A percentile compares a stretch with the other conserved stretches of the same genome.
phyloP scores from a whole-genome alignment of 345 rosid species.

The Raphanus raphanistrum region DNA sequence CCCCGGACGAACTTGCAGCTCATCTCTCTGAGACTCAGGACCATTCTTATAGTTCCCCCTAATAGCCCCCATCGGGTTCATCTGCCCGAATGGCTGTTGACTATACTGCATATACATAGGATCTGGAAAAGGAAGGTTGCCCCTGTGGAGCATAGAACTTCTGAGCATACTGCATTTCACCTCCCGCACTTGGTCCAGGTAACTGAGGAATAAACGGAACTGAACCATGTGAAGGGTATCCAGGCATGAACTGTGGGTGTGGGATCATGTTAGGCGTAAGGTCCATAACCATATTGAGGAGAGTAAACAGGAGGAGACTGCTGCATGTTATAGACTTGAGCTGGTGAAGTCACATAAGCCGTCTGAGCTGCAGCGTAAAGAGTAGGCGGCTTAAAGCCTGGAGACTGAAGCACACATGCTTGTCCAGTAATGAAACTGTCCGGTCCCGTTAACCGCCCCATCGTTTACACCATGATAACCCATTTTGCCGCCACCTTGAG shows the following conservation, averaged over 20 bases:
- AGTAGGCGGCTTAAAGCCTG: slow-evolving; percentile 50
- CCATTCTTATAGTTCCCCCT: slow-evolving; percentile 39
- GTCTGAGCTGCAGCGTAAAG: slow-evolving; percentile 42
- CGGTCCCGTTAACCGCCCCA: slow-evolving; percentile 25
- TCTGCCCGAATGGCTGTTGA: slow-evolving; percentile 53
- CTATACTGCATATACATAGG: slow-evolving; percentile 48
- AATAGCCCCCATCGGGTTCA: slow-evolving; percentile 36
- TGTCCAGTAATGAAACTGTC: slow-evolving; percentile 46
- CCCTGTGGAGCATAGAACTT: slow-evolving; percentile 50
- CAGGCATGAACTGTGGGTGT: slow-evolving; percentile 47
- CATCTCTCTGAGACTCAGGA: slow-evolving; percentile 44
- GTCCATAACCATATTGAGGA: slow-evolving; percentile 53
- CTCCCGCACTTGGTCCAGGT: slow-evolving; percentile 48
- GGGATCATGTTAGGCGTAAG: slow-evolving; percentile 40
- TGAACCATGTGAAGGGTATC: slow-evolving; percentile 50
- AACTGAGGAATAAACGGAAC: slow-evolving; percentile 42
- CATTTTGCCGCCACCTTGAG: slow-evolving; percentile 40
- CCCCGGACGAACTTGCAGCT: slow-evolving; percentile 39
- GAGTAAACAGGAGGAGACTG: slow-evolving; percentile 41
- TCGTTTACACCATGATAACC: slow-evolving; percentile 35
- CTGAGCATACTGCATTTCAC: slow-evolving; percentile 50
- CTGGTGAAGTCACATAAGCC: slow-evolving; percentile 46
- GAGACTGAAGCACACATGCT: slow-evolving; percentile 53
- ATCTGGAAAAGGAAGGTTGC: slow-evolving; percentile 48
- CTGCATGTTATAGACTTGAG: slow-evolving; percentile 45